These are phyloP conservation scores for Hypoxylon sp. DNA, from an alignment of 2,329 filamentous ascomycete species.

Conservation along the genomic window DNA sequence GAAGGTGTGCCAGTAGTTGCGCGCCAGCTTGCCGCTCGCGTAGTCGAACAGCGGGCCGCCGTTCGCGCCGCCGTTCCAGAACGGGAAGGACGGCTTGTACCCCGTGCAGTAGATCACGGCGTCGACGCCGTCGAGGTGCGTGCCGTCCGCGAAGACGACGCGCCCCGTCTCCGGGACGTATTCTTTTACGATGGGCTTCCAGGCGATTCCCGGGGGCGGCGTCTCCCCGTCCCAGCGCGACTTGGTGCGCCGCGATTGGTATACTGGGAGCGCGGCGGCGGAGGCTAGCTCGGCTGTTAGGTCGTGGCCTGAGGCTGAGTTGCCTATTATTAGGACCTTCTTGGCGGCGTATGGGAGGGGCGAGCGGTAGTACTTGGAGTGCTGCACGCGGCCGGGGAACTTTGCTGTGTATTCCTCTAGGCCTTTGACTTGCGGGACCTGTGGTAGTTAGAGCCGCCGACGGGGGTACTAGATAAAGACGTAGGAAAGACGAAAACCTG, in stretches of 20 bases:
- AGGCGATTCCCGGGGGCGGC: conserved; percentile 62
- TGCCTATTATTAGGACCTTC: conserved; percentile 57
- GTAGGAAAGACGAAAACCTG: not conserved
- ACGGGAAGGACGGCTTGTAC: conserved; percentile 59
- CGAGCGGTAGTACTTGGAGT: conserved; percentile 62
- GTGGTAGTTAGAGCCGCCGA: not conserved
- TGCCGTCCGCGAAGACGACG: conserved; percentile 58
- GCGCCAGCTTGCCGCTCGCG: conserved; percentile 56
- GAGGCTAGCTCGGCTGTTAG: conserved; percentile 55
- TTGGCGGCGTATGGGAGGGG: conserved; percentile 52
- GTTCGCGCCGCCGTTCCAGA: conserved; percentile 62
- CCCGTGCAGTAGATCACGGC: conserved; percentile 59
- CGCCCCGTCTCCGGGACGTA: conserved; percentile 56
- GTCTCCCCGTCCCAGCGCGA: conserved; percentile 64
- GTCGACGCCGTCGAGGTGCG: conserved; percentile 54
- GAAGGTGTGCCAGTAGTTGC: conserved; percentile 66
- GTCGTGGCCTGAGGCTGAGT: conserved; percentile 60
- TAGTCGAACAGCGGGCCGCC: conserved; percentile 66
- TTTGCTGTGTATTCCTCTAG: conserved; percentile 55
- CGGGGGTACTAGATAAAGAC: not conserved
- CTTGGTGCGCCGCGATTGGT: conserved; percentile 63
- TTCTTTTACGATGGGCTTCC: conserved; percentile 65
- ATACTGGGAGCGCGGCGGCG: conserved; percentile 58
- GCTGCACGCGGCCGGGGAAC: conserved; percentile 57
- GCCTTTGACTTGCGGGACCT: conserved; percentile 62